Evolutionary conservation across 352 stramenopile species (phyloP), one percentile per base, ranked within the genome.

Genomic region (Pythium oligandrum): DNA sequence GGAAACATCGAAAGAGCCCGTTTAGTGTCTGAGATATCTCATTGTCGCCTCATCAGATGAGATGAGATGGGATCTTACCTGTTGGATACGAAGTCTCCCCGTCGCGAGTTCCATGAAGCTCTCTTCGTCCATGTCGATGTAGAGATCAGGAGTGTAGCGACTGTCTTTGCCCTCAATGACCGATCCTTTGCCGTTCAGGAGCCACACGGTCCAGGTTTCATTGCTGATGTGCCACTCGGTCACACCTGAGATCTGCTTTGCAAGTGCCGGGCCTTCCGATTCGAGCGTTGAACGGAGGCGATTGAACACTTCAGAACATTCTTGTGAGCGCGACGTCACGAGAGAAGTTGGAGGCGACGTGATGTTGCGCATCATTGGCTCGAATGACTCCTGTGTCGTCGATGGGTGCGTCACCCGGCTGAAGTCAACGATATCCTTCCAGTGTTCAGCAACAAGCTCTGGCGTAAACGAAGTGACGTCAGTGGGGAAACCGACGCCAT

Each of bases 351-450:
- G 72, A 3, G 78, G 55, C 6, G 75, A 70, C 32, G 55, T 70
- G 40, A 76, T 71, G 55, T 89, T 89, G 50, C 74, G 73, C 68
- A 89, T 85, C 71, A 89, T 89, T 11, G 78, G 75, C 51, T 83
- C 76, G 38, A 89, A 89, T 44, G 74, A 82, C 51, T 89, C 74
- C 47, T 89, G 78, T 9, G 78, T 89, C n/a, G 73, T 74, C 44
- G 61, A 68, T 39, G 78, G 78, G 44, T 89, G 75, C 10, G 78
- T 87, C 53, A 86, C 75, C 40, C 75, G 73, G 38, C 70, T 76
- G 51, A 89, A 89, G 44, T 85, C 73, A 30, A 70, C 57, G 6
- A 89, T 73, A 12, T 78, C 69, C 42, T 71, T 68, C 78, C 78
- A 89, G 31, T 88, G 75, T 44, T 88, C 75, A 6, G 78, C 78